Evolutionary conservation across 441 rosid species (phyloP).

Genomic region (Jatropha podagrica): DNA sequence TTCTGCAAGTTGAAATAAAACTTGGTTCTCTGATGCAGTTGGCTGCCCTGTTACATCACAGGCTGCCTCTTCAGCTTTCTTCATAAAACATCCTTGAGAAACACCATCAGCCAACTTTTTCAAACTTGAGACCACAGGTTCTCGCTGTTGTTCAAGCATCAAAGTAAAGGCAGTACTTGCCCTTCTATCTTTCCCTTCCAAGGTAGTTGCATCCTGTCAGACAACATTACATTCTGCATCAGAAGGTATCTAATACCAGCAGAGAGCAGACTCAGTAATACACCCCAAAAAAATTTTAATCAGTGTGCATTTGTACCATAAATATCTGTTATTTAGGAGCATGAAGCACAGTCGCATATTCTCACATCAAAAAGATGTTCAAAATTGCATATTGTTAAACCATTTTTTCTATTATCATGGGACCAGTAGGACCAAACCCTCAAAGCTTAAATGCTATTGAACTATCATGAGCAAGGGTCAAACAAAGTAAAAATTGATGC

Average conservation of each 20-base stretch:
- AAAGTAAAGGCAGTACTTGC: constrained; percentile 25
- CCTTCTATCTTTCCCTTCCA: constrained; percentile 27
- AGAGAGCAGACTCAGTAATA: constrained; percentile 17
- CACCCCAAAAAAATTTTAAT: neutral
- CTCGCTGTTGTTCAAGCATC: constrained; percentile 24
- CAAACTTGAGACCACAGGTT: constrained; percentile 25
- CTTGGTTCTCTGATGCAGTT: constrained; percentile 29
- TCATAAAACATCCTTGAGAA: constrained; percentile 35
- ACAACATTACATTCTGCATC: constrained; percentile 20
- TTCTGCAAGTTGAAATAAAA: constrained; percentile 28
- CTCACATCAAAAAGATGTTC: neutral
- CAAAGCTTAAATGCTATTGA: no score
- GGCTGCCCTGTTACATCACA: constrained; percentile 33
- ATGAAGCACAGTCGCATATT: neutral
- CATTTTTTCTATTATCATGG: neutral
- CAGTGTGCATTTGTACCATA: neutral
- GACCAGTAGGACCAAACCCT: neutral
- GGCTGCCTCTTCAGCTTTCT: constrained; percentile 40
- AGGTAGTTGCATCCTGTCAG: constrained; percentile 40
- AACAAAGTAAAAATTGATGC: neutral
- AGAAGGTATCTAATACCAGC: constrained; percentile 20
- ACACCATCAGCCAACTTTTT: constrained; percentile 19
- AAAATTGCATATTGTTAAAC: neutral
- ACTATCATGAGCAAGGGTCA: no score
- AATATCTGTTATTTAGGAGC: neutral